These are phyloP conservation scores for Fusarium luffae DNA, from an alignment of 2,329 filamentous ascomycete genomes.

Conservation along the genomic window DNA sequence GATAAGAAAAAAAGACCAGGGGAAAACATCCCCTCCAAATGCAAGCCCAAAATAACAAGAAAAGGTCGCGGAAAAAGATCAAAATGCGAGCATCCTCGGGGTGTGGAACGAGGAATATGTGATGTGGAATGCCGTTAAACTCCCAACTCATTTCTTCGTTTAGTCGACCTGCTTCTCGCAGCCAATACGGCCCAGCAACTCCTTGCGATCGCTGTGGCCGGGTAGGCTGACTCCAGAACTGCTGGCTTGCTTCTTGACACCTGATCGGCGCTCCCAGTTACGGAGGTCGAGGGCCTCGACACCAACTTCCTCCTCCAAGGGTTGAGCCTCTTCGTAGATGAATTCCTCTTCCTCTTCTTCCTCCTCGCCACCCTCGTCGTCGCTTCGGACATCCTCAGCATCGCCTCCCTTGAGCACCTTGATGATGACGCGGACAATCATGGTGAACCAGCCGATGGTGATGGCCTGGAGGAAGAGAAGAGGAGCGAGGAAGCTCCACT, in stretches of 20 bases:
- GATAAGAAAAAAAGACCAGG: conserved; percentile 15
- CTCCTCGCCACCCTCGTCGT: conserved; percentile 76
- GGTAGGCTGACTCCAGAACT: conserved; percentile 73
- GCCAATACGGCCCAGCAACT: conserved; percentile 82
- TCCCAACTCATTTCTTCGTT: conserved; percentile 30
- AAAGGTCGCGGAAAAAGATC: conserved; percentile 3
- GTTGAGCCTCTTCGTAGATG: conserved; percentile 64
- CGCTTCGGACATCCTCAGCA: conserved; percentile 88
- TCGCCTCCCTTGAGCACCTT: conserved; percentile 80
- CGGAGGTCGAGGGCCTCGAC: conserved; percentile 77
- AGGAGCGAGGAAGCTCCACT: conserved; percentile 79
- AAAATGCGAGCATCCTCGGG: conserved; percentile 26
- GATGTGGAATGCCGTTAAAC: conserved; percentile 33
- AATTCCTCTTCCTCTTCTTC: conserved; percentile 67
- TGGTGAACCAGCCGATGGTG: conserved; percentile 86
- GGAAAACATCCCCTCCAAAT: conserved; percentile 9
- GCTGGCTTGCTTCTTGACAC: conserved; percentile 64
- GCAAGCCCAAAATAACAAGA: conserved; percentile 24
- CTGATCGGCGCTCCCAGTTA: conserved; percentile 68
- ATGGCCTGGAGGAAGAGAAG: conserved; percentile 83
- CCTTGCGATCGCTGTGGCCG: conserved; percentile 80
- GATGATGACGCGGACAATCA: conserved; percentile 86
- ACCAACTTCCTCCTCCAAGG: conserved; percentile 79
- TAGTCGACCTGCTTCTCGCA: conserved; percentile 78
- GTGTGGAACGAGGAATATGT: conserved; percentile 24